These are phyloP conservation scores for Cryomyces minteri DNA, from an alignment of 495 filamentous ascomycete genomes.

Conservation along the genomic window DNA sequence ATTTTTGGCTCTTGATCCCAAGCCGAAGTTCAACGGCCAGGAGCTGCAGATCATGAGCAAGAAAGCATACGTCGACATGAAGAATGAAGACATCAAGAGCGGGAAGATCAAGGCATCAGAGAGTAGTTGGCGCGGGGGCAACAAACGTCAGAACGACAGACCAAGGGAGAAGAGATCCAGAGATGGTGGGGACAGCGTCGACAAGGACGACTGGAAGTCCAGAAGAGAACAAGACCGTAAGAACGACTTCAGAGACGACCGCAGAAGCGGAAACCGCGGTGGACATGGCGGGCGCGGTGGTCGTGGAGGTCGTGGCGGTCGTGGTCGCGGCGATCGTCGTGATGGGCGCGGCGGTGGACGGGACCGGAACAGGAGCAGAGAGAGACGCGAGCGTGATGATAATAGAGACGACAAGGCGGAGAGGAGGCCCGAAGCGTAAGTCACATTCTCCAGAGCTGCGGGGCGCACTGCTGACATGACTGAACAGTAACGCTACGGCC, in stretches of 20 bases:
- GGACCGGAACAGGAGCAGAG: neutral
- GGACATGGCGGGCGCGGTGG: constrained; percentile 18
- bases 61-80: constrained; percentile 66
- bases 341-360: neutral
- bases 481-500: too few relatives aligned
- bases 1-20: constrained; percentile 62
- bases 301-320: constrained; percentile 18
- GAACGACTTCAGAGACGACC: constrained; percentile 30
- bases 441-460: too few relatives aligned
- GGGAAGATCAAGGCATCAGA: constrained; percentile 39
- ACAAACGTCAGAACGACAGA: constrained; percentile 6
- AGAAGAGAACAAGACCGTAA: constrained; percentile 46
- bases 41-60: constrained; percentile 66
- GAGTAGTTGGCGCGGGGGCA: too few relatives aligned
- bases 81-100: constrained; percentile 54
- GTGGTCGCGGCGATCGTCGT: constrained; percentile 1
- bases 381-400: too few relatives aligned
- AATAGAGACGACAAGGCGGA: too few relatives aligned
- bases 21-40: constrained; percentile 61
- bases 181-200: constrained; percentile 8
- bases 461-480: too few relatives aligned
- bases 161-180: constrained; percentile 15
- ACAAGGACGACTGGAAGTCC: constrained; percentile 40
- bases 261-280: constrained; percentile 19
- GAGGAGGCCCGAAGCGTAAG: too few relatives aligned